phyloP scores from a whole-genome alignment of 495 filamentous ascomycete species.

The Penicillium chermesinum region DNA sequence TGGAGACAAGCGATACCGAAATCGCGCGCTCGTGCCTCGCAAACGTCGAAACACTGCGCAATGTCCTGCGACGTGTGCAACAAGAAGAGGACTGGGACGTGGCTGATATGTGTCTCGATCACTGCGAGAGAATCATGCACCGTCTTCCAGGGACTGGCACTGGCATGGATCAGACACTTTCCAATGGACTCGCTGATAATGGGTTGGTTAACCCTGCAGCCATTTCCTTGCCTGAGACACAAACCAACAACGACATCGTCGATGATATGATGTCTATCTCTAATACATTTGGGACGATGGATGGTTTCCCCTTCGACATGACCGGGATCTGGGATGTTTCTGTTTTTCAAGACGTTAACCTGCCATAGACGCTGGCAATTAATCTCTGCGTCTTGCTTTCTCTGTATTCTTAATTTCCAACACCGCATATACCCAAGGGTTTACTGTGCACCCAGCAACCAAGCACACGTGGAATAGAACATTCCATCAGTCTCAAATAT shows the following conservation, averaged over 20 bases:
- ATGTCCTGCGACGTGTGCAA: conserved; percentile 43
- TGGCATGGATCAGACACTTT: conserved; percentile 18
- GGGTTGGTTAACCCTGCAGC: conserved; percentile 41
- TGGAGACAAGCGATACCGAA: conserved; percentile 40
- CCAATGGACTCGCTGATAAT: conserved; percentile 17
- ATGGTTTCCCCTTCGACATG: conserved; percentile 49
- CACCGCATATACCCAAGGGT: conserved; percentile 23
- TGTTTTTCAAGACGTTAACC: conserved; percentile 44
- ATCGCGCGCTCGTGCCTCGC: conserved; percentile 39
- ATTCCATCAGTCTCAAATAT: conserved; percentile 17
- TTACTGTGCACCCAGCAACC: conserved; percentile 1
- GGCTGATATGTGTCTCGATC: conserved; percentile 49
- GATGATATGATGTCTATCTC: conserved; percentile 51
- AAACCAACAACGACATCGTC: conserved; percentile 48
- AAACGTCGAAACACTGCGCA: conserved; percentile 40
- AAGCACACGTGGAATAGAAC: background rate
- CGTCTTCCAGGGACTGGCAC: conserved; percentile 30
- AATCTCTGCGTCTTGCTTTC: background rate
- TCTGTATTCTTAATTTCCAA: background rate
- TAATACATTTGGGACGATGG: conserved; percentile 46
- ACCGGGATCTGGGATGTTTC: conserved; percentile 49
- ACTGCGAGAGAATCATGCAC: conserved; percentile 45
- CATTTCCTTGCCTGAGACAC: conserved; percentile 43
- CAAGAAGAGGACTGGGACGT: conserved; percentile 53
- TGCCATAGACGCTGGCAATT: conserved; percentile 18